Evolutionary conservation across 805 yeast species (phyloP).

Genomic region (Ogataea ramenticola): DNA sequence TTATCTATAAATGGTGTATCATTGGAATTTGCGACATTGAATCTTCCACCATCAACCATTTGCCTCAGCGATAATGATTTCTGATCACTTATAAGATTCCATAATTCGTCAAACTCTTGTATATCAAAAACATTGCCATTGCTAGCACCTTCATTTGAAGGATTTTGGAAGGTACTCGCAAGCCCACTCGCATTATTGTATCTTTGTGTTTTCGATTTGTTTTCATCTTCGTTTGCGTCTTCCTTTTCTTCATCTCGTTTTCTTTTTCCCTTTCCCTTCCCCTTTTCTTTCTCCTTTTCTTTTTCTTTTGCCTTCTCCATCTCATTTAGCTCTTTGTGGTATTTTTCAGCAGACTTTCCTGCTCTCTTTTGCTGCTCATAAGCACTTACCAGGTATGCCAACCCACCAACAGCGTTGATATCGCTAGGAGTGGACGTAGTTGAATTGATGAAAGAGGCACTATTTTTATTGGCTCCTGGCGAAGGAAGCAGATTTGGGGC

Average conservation of each 20-base stretch:
- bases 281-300: too few species aligned
- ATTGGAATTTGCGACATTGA: too few species aligned
- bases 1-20: too few species aligned
- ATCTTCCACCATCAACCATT: neutral
- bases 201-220: too few species aligned
- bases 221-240: too few species aligned
- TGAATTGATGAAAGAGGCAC: neutral
- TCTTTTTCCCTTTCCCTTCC: too few species aligned
- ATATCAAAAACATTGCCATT: neutral
- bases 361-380: neutral
- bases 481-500: neutral
- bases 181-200: too few species aligned
- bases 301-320: too few species aligned
- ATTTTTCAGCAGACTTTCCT: neutral
- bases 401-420: neutral
- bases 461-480: neutral
- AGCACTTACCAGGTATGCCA: neutral
- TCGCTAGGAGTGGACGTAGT: neutral
- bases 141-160: too few species aligned
- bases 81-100: slow-evolving; percentile 15
- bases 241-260: too few species aligned
- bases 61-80: slow-evolving; percentile 3
- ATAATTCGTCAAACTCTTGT: slow-evolving; percentile 11
- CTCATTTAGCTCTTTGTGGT: too few species aligned
- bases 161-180: too few species aligned